phyloP scores from a whole-genome alignment of 164 flowering plant species.

The Stephania yunnanensis region DNA sequence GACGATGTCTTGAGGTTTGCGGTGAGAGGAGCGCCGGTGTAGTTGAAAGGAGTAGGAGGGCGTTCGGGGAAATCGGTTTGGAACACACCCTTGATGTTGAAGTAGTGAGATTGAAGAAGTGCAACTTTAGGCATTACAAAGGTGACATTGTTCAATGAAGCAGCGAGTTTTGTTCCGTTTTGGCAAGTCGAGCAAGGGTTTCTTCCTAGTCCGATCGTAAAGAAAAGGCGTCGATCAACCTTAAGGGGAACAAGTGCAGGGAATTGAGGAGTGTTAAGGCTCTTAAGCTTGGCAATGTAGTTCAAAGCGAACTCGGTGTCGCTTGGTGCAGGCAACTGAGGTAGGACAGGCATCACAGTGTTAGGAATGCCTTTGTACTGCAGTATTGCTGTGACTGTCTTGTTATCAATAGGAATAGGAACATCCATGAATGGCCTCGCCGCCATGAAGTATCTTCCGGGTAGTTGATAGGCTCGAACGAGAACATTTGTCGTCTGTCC shows the following conservation, averaged over 20 bases:
- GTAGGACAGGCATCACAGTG: conserved; percentile 24
- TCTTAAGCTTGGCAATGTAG: conserved; percentile 24
- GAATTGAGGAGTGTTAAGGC: conserved; percentile 30
- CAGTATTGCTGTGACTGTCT: conserved; percentile 34
- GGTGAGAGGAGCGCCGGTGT: conserved; percentile 38
- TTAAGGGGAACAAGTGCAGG: conserved; percentile 39
- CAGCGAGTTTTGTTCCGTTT: conserved; percentile 31
- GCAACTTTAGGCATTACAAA: conserved; percentile 37
- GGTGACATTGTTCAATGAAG: conserved; percentile 39
- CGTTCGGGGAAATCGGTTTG: conserved; percentile 34
- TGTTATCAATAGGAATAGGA: conserved; percentile 32
- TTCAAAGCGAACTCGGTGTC: conserved; percentile 27
- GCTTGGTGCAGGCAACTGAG: conserved; percentile 29
- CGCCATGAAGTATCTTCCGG: conserved; percentile 38
- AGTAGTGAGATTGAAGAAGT: conserved; percentile 42
- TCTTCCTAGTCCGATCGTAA: conserved; percentile 31
- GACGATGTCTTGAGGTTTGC: conserved; percentile 26
- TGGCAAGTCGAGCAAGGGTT: conserved; percentile 30
- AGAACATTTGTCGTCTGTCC: conserved; percentile 35
- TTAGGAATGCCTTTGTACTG: conserved; percentile 37
- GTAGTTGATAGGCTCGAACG: conserved; percentile 22
- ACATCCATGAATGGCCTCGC: conserved; percentile 31
- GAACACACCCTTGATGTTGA: conserved; percentile 28
- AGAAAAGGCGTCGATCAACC: conserved; percentile 31
- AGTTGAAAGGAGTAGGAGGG: conserved; percentile 35